Evolutionary conservation across 2,329 filamentous ascomycete species (phyloP).

Genomic region (Colletotrichum truncatum): DNA sequence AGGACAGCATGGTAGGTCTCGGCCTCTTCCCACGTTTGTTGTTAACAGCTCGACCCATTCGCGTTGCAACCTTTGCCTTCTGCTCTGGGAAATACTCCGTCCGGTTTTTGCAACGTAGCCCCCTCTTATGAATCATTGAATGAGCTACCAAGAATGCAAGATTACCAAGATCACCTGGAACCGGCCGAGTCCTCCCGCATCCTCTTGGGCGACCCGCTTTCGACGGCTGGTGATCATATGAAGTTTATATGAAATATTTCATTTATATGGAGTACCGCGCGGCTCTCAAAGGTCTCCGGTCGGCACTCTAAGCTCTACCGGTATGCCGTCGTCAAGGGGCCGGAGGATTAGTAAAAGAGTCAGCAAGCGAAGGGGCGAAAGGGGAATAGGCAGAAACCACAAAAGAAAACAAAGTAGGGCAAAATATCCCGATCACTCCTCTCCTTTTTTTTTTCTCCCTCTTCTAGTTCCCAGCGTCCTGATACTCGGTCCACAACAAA

Average conservation of each 20-base stretch:
- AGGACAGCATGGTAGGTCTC: neutral
- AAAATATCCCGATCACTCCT: neutral
- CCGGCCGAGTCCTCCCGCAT: slow-evolving; percentile 2
- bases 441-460: too few species aligned
- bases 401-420: neutral
- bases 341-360: neutral
- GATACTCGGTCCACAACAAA: slow-evolving; percentile 16
- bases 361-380: neutral
- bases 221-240: neutral
- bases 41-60: slow-evolving; percentile 1
- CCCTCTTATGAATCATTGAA: slow-evolving; percentile 10
- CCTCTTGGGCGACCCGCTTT: slow-evolving; percentile 12
- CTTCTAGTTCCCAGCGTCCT: neutral
- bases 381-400: neutral
- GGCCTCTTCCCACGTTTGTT: neutral
- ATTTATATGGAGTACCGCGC: too few species aligned
- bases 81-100: neutral
- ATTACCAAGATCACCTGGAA: slow-evolving; percentile 2
- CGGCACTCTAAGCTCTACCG: neutral
- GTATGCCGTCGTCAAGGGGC: neutral
- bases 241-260: neutral
- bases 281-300: neutral
- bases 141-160: neutral
- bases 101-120: neutral
- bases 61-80: neutral